Evolutionary conservation across 225 moss, liverwort and hornwort genomes (phyloP), one percentile per base, ranked within the genome.

Genomic region (Thuidium tamariscinum): DNA sequence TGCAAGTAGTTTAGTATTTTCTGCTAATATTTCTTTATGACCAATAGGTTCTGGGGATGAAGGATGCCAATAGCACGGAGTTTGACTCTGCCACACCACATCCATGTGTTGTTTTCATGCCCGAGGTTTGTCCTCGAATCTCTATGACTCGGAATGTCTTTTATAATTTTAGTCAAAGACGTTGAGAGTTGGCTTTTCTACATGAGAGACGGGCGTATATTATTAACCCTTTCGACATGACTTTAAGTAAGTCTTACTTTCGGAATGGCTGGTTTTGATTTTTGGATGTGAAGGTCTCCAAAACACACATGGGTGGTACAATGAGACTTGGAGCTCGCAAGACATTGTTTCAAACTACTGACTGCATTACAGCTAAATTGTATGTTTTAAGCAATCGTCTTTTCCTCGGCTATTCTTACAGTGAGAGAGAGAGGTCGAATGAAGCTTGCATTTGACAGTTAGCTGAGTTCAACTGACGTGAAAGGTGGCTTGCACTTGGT

Each of bases 61-160:
- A 89, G 76, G 90, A 91, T 66, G 98, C 98, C 13, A 99, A 96
- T 61, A 99, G 98, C 89, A 99, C 97, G 29, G 98, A 99, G 86
- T 99, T 99, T 70, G 95, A 97, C 89, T 90, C 90, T 71, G 97
- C 97, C 55, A 97, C 98, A 55, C 93, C 94, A 51, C 92, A 95
- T 89, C 98, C 98, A 37, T 97, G 97, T 92, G 91, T 99, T 74
- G 96, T 99, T 86, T 97, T 96, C 83, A 99, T 99, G 98, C 98
- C 98, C 46, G 98, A 99, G 96, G 98, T 98, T 76, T 52, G n/a
- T 76, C 59, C 36, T 80, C 29, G 49, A 21, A 11, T 86, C 81
- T 60, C 46, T 62, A 9, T 37, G 51, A 79, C 60, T 80, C 5
- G n/a, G 32, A 23, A 39, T 48, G 21, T 44, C 34, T 8, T 74